Base-by-base conservation (phyloP, 495 filamentous ascomycete species). In the Penicillium salamii region DNA sequence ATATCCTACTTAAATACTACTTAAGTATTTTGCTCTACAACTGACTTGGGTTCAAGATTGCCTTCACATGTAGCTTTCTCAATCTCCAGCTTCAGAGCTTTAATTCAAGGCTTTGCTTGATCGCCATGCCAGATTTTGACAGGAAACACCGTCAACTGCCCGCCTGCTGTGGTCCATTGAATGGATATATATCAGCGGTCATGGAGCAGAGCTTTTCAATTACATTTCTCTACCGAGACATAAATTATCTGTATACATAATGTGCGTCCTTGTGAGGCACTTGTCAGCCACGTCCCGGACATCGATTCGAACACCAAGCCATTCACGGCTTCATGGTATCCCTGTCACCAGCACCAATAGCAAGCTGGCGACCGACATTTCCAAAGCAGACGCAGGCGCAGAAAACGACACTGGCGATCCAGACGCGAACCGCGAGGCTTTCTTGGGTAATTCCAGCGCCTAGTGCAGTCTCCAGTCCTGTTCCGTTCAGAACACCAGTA, bases 321-420 rank as follows among this genome's bases (percentile, higher is more conserved):
- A 26, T 42, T 67, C 40, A 68, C 24, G 54, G 37, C 45, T 58
- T 62, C 20, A 61, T 17, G 19, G 42, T 45, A 49, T 67, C 49
- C 44, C 46, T 54, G 43, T 32, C 28, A 21, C 47, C 36, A 29
- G 61, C 57, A 40, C 66, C 74, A 46, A 77, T 67, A 26, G 87
- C 86, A 47, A 97, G 71, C 64, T 90, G 76, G 53, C 93, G 75
- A 7, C 93, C 93, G 58, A 97, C 87, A 66, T 96, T 97, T 19
- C 93, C 93, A 78, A 98, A 97, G 68, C 91, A 97, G 21, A 97
- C 85, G 53, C 88, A 89, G 42, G 85, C 89, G 65, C 93, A 96
- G 71, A 97, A 98, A 55, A 98, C 63, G 26, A 97, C 90, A 63
- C 88, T 95, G 21, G 89, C 76, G 54, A 96, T 82, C 92, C 93